A percentile compares a stretch with the other conserved stretches of the same genome.
These are phyloP conservation scores for Chlorella sp. DNA, from an alignment of 139 green algal species.

Conservation along the genomic window DNA sequence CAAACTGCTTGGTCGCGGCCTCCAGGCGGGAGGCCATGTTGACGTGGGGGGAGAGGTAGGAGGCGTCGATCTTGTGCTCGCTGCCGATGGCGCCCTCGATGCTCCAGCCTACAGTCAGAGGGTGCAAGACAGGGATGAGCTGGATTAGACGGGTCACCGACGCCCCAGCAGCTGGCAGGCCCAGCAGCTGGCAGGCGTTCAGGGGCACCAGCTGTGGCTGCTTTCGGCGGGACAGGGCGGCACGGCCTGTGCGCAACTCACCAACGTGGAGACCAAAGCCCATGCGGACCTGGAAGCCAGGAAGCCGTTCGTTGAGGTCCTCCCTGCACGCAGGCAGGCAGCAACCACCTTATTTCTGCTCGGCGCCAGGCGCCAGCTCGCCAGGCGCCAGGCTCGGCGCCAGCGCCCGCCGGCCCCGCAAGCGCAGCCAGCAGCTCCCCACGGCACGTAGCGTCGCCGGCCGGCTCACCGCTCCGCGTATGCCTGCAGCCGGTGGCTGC, in stretches of 20 bases:
- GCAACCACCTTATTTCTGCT: too few species aligned
- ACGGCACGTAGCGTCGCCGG: background rate
- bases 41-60: conserved; percentile 95
- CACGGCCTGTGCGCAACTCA: too few species aligned
- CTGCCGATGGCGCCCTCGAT: conserved; percentile 96
- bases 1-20: conserved; percentile 93
- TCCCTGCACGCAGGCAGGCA: background rate
- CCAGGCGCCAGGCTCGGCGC: too few species aligned
- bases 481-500: conserved; percentile 49
- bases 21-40: conserved; percentile 97
- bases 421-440: background rate
- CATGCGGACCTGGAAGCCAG: conserved; percentile 74
- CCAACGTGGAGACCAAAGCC: conserved; percentile 94
- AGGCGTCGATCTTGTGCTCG: conserved; percentile 96
- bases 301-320: conserved; percentile 79
- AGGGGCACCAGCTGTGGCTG: too few species aligned
- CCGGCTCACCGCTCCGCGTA: conserved; percentile 39
- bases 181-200: too few species aligned
- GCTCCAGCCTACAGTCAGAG: conserved; percentile 79
- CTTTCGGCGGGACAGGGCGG: too few species aligned
- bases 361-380: too few species aligned
- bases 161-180: too few species aligned
- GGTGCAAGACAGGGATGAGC: too few species aligned
- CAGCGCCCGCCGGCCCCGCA: background rate
- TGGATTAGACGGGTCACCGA: too few species aligned